Conservation (phyloP, 805 yeast genomes). For the Barnettozyma botsteinii region DNA sequence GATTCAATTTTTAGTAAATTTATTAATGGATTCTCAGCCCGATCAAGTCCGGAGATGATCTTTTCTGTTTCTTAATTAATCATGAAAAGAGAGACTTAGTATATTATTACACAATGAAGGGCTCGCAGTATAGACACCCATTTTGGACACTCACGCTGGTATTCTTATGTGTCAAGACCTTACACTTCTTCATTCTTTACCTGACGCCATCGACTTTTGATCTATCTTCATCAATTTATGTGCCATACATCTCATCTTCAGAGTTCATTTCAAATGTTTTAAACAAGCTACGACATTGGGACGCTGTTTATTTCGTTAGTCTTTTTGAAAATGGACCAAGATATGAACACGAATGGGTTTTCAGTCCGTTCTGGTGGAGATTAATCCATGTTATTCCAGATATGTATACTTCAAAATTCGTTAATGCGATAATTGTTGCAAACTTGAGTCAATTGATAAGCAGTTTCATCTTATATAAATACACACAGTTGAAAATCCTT, state of each 20-base stretch:
- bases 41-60: too few relatives aligned
- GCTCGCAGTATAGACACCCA: too few relatives aligned
- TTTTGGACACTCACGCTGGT: background rate
- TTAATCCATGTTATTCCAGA: constrained; percentile 29
- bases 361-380: constrained; percentile 72
- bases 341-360: constrained; percentile 92
- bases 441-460: constrained; percentile 49
- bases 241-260: background rate
- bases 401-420: constrained; percentile 28
- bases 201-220: constrained; percentile 6
- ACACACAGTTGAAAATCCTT: constrained; percentile 37
- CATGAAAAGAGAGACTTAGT: too few relatives aligned
- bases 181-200: constrained; percentile 1
- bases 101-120: too few relatives aligned
- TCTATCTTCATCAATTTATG: constrained; percentile 3
- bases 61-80: too few relatives aligned
- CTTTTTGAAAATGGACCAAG: constrained; percentile 40
- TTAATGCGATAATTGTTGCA: constrained; percentile 43
- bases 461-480: constrained; percentile 40
- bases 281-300: constrained; percentile 72
- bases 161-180: constrained; percentile 1
- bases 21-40: too few relatives aligned
- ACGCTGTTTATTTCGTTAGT: constrained; percentile 68
- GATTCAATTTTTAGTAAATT: too few relatives aligned
- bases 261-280: background rate